Evolutionary conservation across 2,329 filamentous ascomycete genomes (phyloP).

Genomic region (Xylaria sp.): DNA sequence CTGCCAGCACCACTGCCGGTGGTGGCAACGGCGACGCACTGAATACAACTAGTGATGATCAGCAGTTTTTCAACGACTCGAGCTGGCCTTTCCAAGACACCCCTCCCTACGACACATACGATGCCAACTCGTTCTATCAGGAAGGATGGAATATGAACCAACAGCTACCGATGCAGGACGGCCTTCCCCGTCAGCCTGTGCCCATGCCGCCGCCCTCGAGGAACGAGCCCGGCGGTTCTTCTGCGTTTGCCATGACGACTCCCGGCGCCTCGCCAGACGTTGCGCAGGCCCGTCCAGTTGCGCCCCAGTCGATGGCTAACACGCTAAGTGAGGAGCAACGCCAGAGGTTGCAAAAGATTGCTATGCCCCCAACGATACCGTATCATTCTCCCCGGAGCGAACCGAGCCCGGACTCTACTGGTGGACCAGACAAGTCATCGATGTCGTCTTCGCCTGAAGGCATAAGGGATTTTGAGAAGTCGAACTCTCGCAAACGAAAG

Average conservation of each 20-base stretch:
- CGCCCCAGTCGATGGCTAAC: conserved; percentile 52
- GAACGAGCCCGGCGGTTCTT: conserved; percentile 50
- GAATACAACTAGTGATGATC: conserved; percentile 36
- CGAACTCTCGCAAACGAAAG: conserved; percentile 73
- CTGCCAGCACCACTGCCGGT: conserved; percentile 41
- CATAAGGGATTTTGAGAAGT: conserved; percentile 57
- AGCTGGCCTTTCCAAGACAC: conserved; percentile 63
- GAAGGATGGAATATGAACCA: conserved; percentile 49
- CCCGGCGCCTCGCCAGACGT: conserved; percentile 44
- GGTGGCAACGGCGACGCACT: conserved; percentile 30
- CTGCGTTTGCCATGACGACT: conserved; percentile 49
- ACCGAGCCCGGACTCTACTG: conserved; percentile 68
- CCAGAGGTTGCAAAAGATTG: conserved; percentile 70
- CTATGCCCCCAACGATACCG: conserved; percentile 71
- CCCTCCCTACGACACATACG: conserved; percentile 60
- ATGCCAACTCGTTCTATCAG: conserved; percentile 51
- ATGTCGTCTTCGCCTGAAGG: conserved; percentile 73
- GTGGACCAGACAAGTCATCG: conserved; percentile 59
- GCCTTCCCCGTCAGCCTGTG: conserved; percentile 47
- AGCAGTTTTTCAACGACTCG: conserved; percentile 53
- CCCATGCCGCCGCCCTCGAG: conserved; percentile 47
- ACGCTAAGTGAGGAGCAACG: conserved; percentile 68
- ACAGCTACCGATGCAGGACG: conserved; percentile 48
- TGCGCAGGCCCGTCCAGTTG: conserved; percentile 45
- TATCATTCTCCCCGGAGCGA: conserved; percentile 70